Conservation (phyloP, 208 protist species). For the Jaenimonas drosophilae region DNA sequence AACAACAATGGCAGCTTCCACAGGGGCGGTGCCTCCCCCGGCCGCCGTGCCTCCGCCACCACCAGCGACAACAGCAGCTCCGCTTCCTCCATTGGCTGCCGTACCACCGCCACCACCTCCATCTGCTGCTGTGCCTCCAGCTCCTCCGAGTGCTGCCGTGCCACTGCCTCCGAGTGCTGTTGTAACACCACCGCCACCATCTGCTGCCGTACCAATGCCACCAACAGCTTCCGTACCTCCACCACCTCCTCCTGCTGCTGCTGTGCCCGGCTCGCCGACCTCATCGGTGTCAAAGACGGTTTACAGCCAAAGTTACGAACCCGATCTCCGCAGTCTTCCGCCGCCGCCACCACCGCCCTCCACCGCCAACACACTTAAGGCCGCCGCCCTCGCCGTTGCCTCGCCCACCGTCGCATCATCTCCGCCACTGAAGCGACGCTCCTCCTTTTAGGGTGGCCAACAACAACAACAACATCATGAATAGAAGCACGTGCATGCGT, state of each 20-base stretch:
- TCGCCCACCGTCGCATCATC: not conserved
- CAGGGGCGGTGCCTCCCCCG: not conserved
- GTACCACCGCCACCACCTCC: slow-evolving; percentile 4
- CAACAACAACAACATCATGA: no score
- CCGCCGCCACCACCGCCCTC: slow-evolving; percentile 2
- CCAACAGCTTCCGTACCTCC: not conserved
- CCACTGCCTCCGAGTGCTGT: not conserved
- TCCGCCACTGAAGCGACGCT: no score
- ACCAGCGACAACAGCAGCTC: no score
- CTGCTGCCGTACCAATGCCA: not conserved
- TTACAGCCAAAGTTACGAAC: not conserved
- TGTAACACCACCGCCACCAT: not conserved
- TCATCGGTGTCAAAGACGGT: not conserved
- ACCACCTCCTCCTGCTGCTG: not conserved
- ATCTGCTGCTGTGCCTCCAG: not conserved
- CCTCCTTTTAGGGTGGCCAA: no score
- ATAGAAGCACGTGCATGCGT: no score
- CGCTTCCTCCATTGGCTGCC: not conserved
- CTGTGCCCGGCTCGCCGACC: not conserved
- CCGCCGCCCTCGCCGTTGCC: slow-evolving; percentile 7
- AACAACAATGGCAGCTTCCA: not conserved
- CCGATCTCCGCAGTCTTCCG: not conserved
- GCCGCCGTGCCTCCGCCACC: not conserved
- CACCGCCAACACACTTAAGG: not conserved
- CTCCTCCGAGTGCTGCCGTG: not conserved